Evolutionary conservation across 305 asterid species (phyloP), one percentile per base, ranked within the genome.

Genomic region (Solanum chacoense): DNA sequence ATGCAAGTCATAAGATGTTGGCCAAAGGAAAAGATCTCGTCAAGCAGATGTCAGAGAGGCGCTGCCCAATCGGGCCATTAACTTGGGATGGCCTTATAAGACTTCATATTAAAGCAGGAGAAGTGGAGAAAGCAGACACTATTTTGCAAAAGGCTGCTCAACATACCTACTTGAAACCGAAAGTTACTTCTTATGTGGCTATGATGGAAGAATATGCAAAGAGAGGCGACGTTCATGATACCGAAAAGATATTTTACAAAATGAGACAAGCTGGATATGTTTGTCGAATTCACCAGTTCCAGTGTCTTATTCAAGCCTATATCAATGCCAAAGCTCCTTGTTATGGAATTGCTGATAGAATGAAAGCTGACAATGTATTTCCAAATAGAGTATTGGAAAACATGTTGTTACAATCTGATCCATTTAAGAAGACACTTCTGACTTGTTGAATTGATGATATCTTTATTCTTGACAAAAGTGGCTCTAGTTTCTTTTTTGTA

Each of bases 21-120:
- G 89, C 85, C 7, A 96, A 97, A 89, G 98, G 97, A 87, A 95
- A 93, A 88, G 98, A 93, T 86, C 95, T 96, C 4, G 94, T 95
- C 92, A 95, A 91, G 89, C 92, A 84, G 81, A 96, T 97, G 98
- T 93, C 88, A 1, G 95, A 92, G 28, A 90, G 83, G 10, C 94
- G 96, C 18, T 93, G 94, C 92, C 35, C 18, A 1, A 37, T 91
- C 3, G 96, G 96, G 34, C 94, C 97, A 2, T 42, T 89, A 55
- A 87, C 93, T 35, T 95, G 98, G 95, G 96, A 95, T 63, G 94
- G 96, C 5, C 91, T 97, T 22, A 94, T 96, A 89, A 94, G 90
- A 90, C 98, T 97, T 71, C 91, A 93, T 76, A 88, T 93, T 28
- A 92, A 91, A 78, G 92, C 94, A 26, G 99, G 98, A 37, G 98